Evolutionary conservation across 192 early-diverging fungal species (phyloP).

Genomic region (Dimargaris xerosporica): DNA sequence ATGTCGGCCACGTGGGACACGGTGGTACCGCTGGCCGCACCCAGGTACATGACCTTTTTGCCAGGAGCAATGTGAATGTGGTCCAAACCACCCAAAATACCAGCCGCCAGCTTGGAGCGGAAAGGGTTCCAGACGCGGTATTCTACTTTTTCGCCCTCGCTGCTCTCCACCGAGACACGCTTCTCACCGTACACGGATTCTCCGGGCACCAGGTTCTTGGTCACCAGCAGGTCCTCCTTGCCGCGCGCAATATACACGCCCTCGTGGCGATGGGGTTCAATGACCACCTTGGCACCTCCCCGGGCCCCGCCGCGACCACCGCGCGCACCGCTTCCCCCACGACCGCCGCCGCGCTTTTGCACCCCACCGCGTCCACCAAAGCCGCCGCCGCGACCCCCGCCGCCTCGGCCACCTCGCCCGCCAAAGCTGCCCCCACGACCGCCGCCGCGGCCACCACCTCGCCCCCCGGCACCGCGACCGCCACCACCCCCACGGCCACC

Average conservation of each 20-base stretch:
- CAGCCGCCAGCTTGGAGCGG: slow-evolving; percentile 96
- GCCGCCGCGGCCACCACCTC: slow-evolving; percentile 32
- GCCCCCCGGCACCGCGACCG: slow-evolving; percentile 42
- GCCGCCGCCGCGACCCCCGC: slow-evolving; percentile 17
- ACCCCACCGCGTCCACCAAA: slow-evolving; percentile 9
- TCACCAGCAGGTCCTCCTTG: slow-evolving; percentile 97
- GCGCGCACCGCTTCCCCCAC: slow-evolving; percentile 37
- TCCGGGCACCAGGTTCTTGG: slow-evolving; percentile 96
- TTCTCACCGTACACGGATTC: slow-evolving; percentile 98
- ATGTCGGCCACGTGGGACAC: slow-evolving; percentile 97
- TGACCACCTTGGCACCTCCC: slow-evolving; percentile 86
- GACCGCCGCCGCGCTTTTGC: slow-evolving; percentile 9
- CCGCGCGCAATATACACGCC: slow-evolving; percentile 93
- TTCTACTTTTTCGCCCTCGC: slow-evolving; percentile 90
- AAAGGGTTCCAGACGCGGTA: slow-evolving; percentile 99
- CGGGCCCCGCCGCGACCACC: slow-evolving; percentile 58
- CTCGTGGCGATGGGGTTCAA: slow-evolving; percentile 95
- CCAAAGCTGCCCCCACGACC: not conserved
- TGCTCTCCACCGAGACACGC: slow-evolving; percentile 88
- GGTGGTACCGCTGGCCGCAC: slow-evolving; percentile 85
- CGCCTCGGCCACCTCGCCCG: slow-evolving; percentile 15
- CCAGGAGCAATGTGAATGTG: slow-evolving; percentile 88
- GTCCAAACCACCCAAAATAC: slow-evolving; percentile 92
- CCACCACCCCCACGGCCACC: slow-evolving; percentile 22
- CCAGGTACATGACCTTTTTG: slow-evolving; percentile 95